phyloP scores from a whole-genome alignment of 2,329 filamentous ascomycete genomes.

The Xylaria sp. region DNA sequence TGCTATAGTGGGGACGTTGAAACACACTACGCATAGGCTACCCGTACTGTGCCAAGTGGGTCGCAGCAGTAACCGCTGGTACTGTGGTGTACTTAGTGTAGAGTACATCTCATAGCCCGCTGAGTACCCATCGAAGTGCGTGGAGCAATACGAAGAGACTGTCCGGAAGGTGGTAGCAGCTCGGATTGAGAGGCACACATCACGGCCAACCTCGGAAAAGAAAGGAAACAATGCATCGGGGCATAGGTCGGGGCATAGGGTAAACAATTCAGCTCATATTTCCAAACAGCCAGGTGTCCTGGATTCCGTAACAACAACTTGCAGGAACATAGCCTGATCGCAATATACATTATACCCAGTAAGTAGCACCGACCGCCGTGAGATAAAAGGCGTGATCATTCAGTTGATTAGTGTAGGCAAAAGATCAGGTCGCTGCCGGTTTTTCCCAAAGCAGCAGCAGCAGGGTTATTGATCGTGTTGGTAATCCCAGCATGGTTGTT shows the following conservation, averaged over 20 bases:
- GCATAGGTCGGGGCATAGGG: too few species aligned
- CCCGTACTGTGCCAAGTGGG: constrained; percentile 2
- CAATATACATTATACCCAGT: background rate
- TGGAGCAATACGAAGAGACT: constrained; percentile 31
- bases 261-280: background rate
- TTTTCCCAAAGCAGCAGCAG: background rate
- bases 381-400: background rate
- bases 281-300: background rate
- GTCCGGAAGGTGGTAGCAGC: constrained; percentile 18
- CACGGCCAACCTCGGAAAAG: constrained; percentile 4
- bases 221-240: background rate
- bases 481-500: constrained; percentile 16
- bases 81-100: too few species aligned
- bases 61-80: background rate
- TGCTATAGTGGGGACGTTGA: constrained; percentile 11
- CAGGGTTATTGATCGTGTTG: constrained; percentile 13
- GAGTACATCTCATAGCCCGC: constrained; percentile 16
- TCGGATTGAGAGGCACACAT: constrained; percentile 13
- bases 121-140: constrained; percentile 4
- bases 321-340: background rate
- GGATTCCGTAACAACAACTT: background rate
- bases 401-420: background rate
- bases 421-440: constrained; percentile 8
- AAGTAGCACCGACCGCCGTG: background rate
- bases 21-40: constrained; percentile 11